Conservation (phyloP, 768 basidiomycete species). For the Mycena maculata region DNA sequence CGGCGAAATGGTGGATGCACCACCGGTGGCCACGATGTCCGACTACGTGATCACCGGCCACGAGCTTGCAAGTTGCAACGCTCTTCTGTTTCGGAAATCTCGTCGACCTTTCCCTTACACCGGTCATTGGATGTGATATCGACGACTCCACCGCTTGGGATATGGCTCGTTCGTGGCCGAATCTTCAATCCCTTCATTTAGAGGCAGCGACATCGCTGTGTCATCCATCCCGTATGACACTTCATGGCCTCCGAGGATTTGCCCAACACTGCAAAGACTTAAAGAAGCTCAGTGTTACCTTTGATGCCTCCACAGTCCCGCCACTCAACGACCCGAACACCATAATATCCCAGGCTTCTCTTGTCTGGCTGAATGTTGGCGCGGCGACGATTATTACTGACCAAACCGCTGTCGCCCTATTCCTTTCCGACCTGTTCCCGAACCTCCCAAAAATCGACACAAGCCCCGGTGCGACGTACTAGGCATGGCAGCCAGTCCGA, state of each 20-base stretch:
- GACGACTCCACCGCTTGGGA: constrained; percentile 6
- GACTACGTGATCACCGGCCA: not conserved
- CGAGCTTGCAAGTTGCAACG: not conserved
- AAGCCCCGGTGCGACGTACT: too few relatives aligned
- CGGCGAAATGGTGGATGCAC: not conserved
- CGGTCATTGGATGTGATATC: not conserved
- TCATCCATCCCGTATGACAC: too few relatives aligned
- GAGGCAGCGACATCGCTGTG: too few relatives aligned
- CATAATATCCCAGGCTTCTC: not conserved
- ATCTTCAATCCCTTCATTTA: too few relatives aligned
- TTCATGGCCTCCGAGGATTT: too few relatives aligned
- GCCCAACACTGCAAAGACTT: too few relatives aligned
- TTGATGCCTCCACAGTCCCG: too few relatives aligned
- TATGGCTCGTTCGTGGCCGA: not conserved
- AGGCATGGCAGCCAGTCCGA: too few relatives aligned
- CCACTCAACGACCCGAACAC: not conserved
- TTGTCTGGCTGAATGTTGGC: not conserved
- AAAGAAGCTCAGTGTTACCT: too few relatives aligned
- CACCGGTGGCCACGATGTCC: not conserved
- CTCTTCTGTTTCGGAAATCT: constrained; percentile 6
- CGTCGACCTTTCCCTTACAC: not conserved
- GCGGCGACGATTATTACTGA: not conserved
- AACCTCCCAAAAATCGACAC: not conserved
- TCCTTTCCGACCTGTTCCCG: not conserved
- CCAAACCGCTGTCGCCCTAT: not conserved